These are phyloP conservation scores for Coemansia asiatica DNA, from an alignment of 192 early-diverging fungal species.

Conservation along the genomic window DNA sequence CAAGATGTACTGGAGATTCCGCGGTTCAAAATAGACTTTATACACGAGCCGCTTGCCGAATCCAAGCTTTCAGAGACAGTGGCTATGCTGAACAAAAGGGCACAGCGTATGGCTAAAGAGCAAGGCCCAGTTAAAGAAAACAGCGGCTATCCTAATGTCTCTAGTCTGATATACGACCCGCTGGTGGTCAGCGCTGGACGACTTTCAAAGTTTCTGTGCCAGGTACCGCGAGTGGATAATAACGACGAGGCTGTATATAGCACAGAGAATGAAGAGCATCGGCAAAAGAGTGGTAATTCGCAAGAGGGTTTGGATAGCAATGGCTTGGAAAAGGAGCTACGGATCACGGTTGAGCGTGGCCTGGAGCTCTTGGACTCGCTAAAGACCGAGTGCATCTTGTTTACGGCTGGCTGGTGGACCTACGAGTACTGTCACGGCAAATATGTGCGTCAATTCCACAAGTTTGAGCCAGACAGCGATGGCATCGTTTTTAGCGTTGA, in stretches of 20 bases:
- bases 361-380: constrained; percentile 55
- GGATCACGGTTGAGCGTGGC: constrained; percentile 55
- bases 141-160: background rate
- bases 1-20: constrained; percentile 34
- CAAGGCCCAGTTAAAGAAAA: background rate
- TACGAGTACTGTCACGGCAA: constrained; percentile 83
- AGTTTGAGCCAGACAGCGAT: constrained; percentile 23
- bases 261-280: constrained; percentile 42
- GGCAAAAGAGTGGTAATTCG: constrained; percentile 15
- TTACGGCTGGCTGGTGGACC: constrained; percentile 66
- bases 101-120: background rate
- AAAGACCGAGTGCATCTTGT: constrained; percentile 54
- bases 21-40: constrained; percentile 30
- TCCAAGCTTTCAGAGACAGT: constrained; percentile 20
- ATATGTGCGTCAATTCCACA: constrained; percentile 65
- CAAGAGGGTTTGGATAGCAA: background rate
- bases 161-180: constrained; percentile 21
- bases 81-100: constrained; percentile 2
- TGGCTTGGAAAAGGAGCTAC: constrained; percentile 10
- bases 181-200: constrained; percentile 20
- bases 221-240: constrained; percentile 55
- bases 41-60: constrained; percentile 22
- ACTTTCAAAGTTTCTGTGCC: constrained; percentile 52
- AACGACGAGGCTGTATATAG: constrained; percentile 5
- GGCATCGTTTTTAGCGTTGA: constrained; percentile 41